Percentiles rank a stretch among this genome's conserved stretches.
Conservation (phyloP, 1,284 basidiomycete species). For the Ganoderma boninense region DNA sequence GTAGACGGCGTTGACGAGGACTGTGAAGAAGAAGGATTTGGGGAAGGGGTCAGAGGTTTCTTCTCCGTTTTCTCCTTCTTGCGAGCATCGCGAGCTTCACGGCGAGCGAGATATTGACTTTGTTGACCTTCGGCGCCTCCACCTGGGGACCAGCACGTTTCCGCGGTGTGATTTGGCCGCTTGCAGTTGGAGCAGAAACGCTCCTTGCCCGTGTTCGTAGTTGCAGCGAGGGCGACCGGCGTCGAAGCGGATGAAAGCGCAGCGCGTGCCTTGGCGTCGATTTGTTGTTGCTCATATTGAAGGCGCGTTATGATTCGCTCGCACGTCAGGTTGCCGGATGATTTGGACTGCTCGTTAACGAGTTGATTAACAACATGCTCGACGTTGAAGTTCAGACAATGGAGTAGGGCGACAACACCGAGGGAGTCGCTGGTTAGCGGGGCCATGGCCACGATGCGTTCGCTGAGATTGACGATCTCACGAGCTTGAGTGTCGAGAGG, state of each 20-base stretch:
- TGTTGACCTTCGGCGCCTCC: not conserved
- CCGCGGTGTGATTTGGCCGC: not conserved
- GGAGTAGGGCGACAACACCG: slow-evolving; percentile 15
- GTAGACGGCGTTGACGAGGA: slow-evolving; percentile 4
- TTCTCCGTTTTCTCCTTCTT: too few relatives aligned
- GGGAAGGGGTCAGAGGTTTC: not conserved
- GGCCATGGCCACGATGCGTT: slow-evolving; percentile 26
- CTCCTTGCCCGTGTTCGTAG: not conserved
- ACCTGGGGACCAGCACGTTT: not conserved
- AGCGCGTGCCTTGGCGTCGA: slow-evolving; percentile 8
- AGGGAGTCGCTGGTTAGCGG: slow-evolving; percentile 17
- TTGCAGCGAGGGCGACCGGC: not conserved
- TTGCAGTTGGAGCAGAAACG: not conserved
- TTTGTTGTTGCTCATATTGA: slow-evolving; percentile 20
- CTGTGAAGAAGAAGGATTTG: slow-evolving; percentile 16
- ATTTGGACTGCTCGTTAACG: slow-evolving; percentile 11
- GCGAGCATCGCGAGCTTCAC: too few relatives aligned
- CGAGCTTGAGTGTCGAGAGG: not conserved
- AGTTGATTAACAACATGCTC: slow-evolving; percentile 17
- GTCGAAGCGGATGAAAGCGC: slow-evolving; percentile 7
- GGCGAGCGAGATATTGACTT: not conserved
- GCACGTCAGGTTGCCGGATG: not conserved
- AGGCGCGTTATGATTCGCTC: not conserved
- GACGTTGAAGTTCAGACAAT: slow-evolving; percentile 17
- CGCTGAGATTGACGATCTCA: slow-evolving; percentile 5